Evolutionary conservation across 805 yeast genomes (phyloP), one percentile per base, ranked within the genome.

Genomic region (Dipodascus geniculatus): DNA sequence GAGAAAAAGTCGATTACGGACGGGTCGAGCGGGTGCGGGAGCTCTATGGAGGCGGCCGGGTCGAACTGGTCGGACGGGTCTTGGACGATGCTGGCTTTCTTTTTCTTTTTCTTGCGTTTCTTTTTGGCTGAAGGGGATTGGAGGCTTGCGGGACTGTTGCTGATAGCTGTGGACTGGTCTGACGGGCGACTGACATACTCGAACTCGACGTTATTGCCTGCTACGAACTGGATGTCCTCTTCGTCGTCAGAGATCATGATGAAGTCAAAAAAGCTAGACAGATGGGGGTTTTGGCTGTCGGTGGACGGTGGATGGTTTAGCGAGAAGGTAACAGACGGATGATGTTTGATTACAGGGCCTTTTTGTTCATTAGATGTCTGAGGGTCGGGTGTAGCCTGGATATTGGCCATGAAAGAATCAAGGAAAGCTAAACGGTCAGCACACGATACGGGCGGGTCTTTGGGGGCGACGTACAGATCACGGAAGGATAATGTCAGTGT

Each of bases 21-120:
- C 20, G 44, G 44, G 20, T 38, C 44, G 8, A 38, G 17, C 4
- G 44, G 17, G 14, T 38, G 44, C 17, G 44, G 44, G 4, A 38
- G 44, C 14, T 17, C 44, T 38, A 38, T 14, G 4, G 44, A 17
- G 14, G 44, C n/a, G n/a, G n/a, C n/a, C n/a, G 14, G 19, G 19
- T 38, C 44, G 19, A 38, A 38, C 6, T 4, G 6, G 20, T 38
- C 44, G 4, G 38, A 48, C 6, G 33, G 33, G 11, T n/a, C n/a
- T n/a, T 44, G n/a, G 53, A 35, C 49, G 24, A 51, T 49, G 49
- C 56, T 55, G 14, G 58, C 23, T 58, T 60, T 65, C 52, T 51
- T 50, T 58, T 60, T 61, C 60, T 64, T 64, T 64, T 67, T 67
- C 61, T 64, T 65, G 61, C 68, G 68, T 59, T 68, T 70, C 58